A percentile compares a stretch with the other conserved stretches of the same genome.
Conservation (phyloP, 2,329 filamentous ascomycete species). For the Epichloe baconii region DNA sequence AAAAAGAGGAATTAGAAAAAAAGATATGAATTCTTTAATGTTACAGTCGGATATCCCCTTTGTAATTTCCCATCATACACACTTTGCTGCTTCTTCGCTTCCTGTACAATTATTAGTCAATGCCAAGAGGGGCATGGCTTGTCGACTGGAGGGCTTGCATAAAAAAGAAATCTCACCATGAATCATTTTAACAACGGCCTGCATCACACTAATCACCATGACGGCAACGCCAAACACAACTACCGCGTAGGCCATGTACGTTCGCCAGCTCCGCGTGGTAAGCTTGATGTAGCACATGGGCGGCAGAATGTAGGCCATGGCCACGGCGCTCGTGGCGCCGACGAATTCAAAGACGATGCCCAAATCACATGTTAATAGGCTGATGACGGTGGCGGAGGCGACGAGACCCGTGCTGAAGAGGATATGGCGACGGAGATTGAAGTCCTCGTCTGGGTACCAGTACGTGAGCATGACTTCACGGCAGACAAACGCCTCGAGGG, state of each 20-base stretch:
- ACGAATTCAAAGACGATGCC: slow-evolving; percentile 93
- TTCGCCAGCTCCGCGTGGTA: slow-evolving; percentile 62
- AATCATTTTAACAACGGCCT: slow-evolving; percentile 57
- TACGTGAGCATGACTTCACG: slow-evolving; percentile 93
- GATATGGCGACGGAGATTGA: slow-evolving; percentile 72
- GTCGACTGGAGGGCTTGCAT: too few species aligned
- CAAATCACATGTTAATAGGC: slow-evolving; percentile 81
- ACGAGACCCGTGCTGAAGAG: slow-evolving; percentile 77
- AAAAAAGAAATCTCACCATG: slow-evolving; percentile 7
- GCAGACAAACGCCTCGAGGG: slow-evolving; percentile 94
- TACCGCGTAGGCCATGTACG: slow-evolving; percentile 56
- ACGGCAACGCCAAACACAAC: slow-evolving; percentile 69
- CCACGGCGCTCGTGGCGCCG: slow-evolving; percentile 86
- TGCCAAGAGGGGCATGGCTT: background rate
- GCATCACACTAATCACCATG: slow-evolving; percentile 67
- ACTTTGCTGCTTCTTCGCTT: slow-evolving; percentile 6
- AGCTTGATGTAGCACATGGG: slow-evolving; percentile 93
- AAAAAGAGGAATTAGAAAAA: too few species aligned
- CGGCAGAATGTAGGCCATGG: slow-evolving; percentile 87
- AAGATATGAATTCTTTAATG: too few species aligned
- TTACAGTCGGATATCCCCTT: too few species aligned
- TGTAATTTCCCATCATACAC: slow-evolving; percentile 1
- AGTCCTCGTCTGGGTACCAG: slow-evolving; percentile 54
- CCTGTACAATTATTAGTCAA: slow-evolving; percentile 2
- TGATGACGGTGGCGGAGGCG: slow-evolving; percentile 61